Percentiles rank a stretch among this genome's conserved stretches.
phyloP scores from a whole-genome alignment of 179 eudicot species.

The Spinacia oleracea region DNA sequence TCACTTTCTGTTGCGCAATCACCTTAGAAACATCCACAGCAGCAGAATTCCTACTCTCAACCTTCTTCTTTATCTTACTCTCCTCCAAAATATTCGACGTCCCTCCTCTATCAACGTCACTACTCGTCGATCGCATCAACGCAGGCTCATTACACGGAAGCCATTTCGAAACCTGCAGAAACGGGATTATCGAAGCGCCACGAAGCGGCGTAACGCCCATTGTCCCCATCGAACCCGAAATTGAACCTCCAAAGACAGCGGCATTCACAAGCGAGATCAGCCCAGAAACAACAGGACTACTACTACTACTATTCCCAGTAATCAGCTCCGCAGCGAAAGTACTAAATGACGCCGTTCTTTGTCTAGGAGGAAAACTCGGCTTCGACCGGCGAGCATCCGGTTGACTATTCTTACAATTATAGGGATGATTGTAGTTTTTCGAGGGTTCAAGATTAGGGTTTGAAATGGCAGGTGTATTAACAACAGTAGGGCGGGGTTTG shows the following conservation, averaged over 20 bases:
- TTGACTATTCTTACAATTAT: not conserved
- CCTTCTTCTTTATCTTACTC: slow-evolving; percentile 1
- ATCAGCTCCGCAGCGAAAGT: slow-evolving; percentile 47
- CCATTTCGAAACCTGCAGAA: slow-evolving; percentile 67
- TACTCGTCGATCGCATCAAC: slow-evolving; percentile 22
- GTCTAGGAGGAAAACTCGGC: not conserved
- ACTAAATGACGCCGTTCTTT: slow-evolving; percentile 25
- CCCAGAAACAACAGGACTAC: slow-evolving; percentile 39
- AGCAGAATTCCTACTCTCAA: slow-evolving; percentile 1
- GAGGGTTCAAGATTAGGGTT: slow-evolving; percentile 41
- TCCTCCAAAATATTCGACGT: slow-evolving; percentile 6
- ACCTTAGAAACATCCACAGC: slow-evolving; percentile 11
- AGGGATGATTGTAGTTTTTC: not conserved
- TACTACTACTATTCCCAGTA: slow-evolving; percentile 23
- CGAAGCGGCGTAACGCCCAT: slow-evolving; percentile 56
- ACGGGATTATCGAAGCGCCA: slow-evolving; percentile 51
- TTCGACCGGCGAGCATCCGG: slow-evolving; percentile 9
- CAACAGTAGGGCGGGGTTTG: slow-evolving; percentile 36
- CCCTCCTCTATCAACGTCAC: slow-evolving; percentile 64
- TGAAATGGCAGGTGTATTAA: slow-evolving; percentile 18
- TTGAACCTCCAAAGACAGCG: slow-evolving; percentile 22
- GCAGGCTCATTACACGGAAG: slow-evolving; percentile 63
- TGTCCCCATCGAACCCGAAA: slow-evolving; percentile 27
- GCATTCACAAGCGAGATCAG: slow-evolving; percentile 50
- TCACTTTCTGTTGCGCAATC: slow-evolving; percentile 8